Base-by-base conservation (phyloP, 2,329 filamentous ascomycete species). In the Magnaporthiopsis incrustans region DNA sequence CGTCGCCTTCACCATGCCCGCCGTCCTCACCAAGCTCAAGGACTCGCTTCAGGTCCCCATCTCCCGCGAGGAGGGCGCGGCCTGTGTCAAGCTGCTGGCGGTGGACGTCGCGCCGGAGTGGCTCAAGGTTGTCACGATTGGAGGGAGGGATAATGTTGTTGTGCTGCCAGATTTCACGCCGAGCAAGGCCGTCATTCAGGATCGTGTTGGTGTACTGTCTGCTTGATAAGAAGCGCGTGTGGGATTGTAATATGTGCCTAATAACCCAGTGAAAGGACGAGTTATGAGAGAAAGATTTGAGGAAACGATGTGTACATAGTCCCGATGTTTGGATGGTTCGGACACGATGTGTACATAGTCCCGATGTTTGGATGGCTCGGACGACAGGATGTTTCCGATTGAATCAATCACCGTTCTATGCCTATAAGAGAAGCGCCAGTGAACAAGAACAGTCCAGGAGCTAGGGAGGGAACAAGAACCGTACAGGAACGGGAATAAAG, bases 1-100 rank as follows among this genome's bases (percentile, higher is more conserved):
- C 12, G 78, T 89, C 67, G 84, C 88, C 1, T 92, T 90, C 70
- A 83, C 84, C 30, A 83, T 92, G 79, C 77, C 82, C 33, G 81
- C 80, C 15, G 77, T 92, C 63, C 76, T 88, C 25, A 82, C 85
- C 68, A 88, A 86, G 72, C 78, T 92, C 61, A 83, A 82, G 70
- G 88, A 91, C 73, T 92, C 89, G 32, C 77, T 90, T 65, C 78
- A 82, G 5, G 77, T 79, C 67, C 82, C 83, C 3, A 76, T 85
- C 62, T 82, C 82, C 38, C 74, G 73, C 60, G 83, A 84, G 57
- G 84, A 86, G 69, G 82, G 77, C 5, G 75, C 77, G 12, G 68
- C 71, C 12, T 84, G 82, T 66, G 76, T 86, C 22, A 73, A 79
- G 11, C 70, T 86, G 61, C 76, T 87, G 64, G 83, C 82, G 5